Percentiles rank a stretch among this genome's conserved stretches.
Evolutionary conservation across 495 filamentous ascomycete species (phyloP).

Genomic region (Neohortaea acidophila): DNA sequence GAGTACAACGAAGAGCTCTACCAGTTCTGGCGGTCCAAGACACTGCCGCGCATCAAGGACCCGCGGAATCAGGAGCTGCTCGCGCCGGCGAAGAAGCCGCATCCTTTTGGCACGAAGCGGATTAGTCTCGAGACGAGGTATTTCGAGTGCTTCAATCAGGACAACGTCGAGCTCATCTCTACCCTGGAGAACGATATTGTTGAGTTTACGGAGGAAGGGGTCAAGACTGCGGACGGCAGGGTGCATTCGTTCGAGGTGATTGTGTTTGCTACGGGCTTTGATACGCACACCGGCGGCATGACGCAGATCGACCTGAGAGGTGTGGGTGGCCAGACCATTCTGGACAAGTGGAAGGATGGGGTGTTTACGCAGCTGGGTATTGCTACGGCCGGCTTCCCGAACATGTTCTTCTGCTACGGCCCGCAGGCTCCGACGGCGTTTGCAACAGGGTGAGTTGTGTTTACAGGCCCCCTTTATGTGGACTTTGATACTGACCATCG

Average conservation of each 20-base stretch:
- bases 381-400: slow-evolving; percentile 33
- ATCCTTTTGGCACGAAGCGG: slow-evolving; percentile 41
- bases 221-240: slow-evolving; percentile 27
- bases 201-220: slow-evolving; percentile 32
- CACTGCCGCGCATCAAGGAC: slow-evolving; percentile 36
- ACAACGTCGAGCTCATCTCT: slow-evolving; percentile 40
- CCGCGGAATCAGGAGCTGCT: slow-evolving; percentile 35
- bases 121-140: slow-evolving; percentile 40
- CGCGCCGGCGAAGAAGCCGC: slow-evolving; percentile 37
- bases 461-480: too few species aligned
- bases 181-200: slow-evolving; percentile 34
- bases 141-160: slow-evolving; percentile 43
- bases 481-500: too few species aligned
- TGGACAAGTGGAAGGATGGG: slow-evolving; percentile 35
- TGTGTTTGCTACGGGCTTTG: slow-evolving; percentile 40
- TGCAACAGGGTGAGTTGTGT: too few species aligned
- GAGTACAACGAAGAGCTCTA: slow-evolving; percentile 36
- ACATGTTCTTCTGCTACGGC: slow-evolving; percentile 30
- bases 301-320: slow-evolving; percentile 32
- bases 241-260: slow-evolving; percentile 35
- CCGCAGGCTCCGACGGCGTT: slow-evolving; percentile 1
- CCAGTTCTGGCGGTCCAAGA: slow-evolving; percentile 43
- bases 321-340: slow-evolving; percentile 26
- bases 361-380: slow-evolving; percentile 37
- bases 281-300: slow-evolving; percentile 36